A percentile compares a stretch with the other conserved stretches of the same genome.
Conservation (phyloP, 2,329 filamentous ascomycete species). For the Xylariaceae sp. region DNA sequence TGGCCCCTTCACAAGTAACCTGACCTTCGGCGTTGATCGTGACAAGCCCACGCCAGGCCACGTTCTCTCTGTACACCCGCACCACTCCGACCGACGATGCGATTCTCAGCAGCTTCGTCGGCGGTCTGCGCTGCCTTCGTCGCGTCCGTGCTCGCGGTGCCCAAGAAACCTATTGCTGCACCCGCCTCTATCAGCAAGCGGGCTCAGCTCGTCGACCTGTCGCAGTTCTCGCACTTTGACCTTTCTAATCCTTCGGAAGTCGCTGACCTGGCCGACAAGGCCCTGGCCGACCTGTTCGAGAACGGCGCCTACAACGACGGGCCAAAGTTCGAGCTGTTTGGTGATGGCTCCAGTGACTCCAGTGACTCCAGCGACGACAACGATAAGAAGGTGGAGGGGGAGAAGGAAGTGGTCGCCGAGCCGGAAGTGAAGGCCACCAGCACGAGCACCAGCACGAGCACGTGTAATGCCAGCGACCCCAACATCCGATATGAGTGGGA, state of each 20-base stretch:
- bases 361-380: not conserved
- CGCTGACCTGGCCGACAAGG: slow-evolving; percentile 12
- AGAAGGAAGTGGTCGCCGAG: slow-evolving; percentile 3
- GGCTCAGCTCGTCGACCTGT: slow-evolving; percentile 16
- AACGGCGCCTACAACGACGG: slow-evolving; percentile 13
- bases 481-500: slow-evolving; percentile 25
- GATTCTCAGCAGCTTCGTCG: slow-evolving; percentile 17
- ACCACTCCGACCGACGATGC: no score
- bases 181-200: slow-evolving; percentile 11
- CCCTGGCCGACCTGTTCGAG: slow-evolving; percentile 9
- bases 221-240: slow-evolving; percentile 21
- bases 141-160: slow-evolving; percentile 19
- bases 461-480: slow-evolving; percentile 20
- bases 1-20: no score
- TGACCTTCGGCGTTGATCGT: no score
- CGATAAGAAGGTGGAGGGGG: slow-evolving; percentile 5
- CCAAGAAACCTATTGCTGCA: no score
- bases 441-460: slow-evolving; percentile 6
- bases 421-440: slow-evolving; percentile 5
- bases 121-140: slow-evolving; percentile 20
- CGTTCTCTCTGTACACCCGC: no score
- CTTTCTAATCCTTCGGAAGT: slow-evolving; percentile 20
- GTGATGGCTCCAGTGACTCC: slow-evolving; percentile 1
- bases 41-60: no score
- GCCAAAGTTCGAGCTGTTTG: not conserved